These are phyloP conservation scores for Moniliophthora roreri DNA, from an alignment of 1,284 basidiomycete species.

Conservation along the genomic window DNA sequence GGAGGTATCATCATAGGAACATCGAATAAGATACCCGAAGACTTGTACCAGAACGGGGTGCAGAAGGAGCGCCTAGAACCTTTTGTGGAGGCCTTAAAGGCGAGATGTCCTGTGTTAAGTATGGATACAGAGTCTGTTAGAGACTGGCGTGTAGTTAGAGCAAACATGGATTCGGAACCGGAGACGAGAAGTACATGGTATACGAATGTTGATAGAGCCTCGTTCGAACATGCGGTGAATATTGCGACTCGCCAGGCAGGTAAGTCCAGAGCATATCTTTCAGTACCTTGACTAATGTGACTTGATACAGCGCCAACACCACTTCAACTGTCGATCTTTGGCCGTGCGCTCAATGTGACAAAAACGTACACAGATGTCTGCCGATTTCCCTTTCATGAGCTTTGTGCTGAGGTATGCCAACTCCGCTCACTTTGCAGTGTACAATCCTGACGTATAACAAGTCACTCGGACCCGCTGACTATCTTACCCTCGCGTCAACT, in stretches of 20 bases:
- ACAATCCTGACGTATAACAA: slow-evolving; percentile 19
- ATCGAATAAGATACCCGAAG: slow-evolving; percentile 64
- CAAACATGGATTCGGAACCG: slow-evolving; percentile 8
- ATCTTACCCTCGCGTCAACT: slow-evolving; percentile 60
- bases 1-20: slow-evolving; percentile 64
- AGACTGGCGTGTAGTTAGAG: slow-evolving; percentile 27
- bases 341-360: slow-evolving; percentile 50
- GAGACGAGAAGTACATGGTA: slow-evolving; percentile 32
- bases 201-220: not conserved
- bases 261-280: not conserved
- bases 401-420: slow-evolving; percentile 54
- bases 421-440: not conserved
- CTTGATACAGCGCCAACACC: slow-evolving; percentile 9
- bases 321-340: slow-evolving; percentile 33
- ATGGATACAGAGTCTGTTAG: slow-evolving; percentile 35
- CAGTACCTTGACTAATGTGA: not conserved
- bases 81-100: slow-evolving; percentile 65
- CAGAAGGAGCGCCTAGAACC: slow-evolving; percentile 62
- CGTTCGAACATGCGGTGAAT: slow-evolving; percentile 2
- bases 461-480: slow-evolving; percentile 71
- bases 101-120: slow-evolving; percentile 59
- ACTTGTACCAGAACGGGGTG: slow-evolving; percentile 71
- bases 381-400: slow-evolving; percentile 57
- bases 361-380: slow-evolving; percentile 43
- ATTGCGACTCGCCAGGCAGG: not conserved